Evolutionary conservation across 108 stramenopile genomes (phyloP), one percentile per base, ranked within the genome.

Genomic region (Nitzschia sp.): DNA sequence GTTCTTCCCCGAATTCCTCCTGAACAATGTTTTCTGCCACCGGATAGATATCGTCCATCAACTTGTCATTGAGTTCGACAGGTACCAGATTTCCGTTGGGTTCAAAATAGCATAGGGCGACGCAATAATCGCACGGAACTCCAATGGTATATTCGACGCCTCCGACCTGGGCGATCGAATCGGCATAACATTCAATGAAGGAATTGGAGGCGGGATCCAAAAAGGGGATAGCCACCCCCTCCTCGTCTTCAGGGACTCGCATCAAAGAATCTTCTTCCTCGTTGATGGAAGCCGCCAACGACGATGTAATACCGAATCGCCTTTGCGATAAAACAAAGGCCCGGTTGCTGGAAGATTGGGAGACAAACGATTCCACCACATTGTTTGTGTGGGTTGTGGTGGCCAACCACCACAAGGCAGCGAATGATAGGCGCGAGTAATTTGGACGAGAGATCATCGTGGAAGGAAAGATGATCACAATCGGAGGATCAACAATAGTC

Each of bases 1-100:
- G 66, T 60, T 92, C 91, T 66, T 92, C 94, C n/a, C 88, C 91
- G 76, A 91, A 95, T 71, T 92, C 91, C 71, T 92, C 94, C 50
- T 69, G 79, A 23, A 95, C 85, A 58, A 92, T 89, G 29, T 72
- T 75, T 58, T 88, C 90, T 9, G 91, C 94, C 62, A 95, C 71
- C 0, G 89, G 86, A 56, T 90, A 92, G 61, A 95, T 73, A 22
- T 91, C 89, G 58, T 95, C 85, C 89, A 95, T 91, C 52, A 89
- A 57, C 17, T 77, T 63, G 69, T 90, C 90, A 41, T 86, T 78
- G 26, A 92, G 58, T 66, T 92, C 90, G 38, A 95, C 71, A 0
- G 93, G 93, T 4, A 90, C 71, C 17, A 92, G 67, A 53, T 84
- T 73, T 22, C 75, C 63, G n/a, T 83, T 72, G 2, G 73, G 80